phyloP scores from a whole-genome alignment of 352 stramenopile species.

The Thalassiosira pacifica region DNA sequence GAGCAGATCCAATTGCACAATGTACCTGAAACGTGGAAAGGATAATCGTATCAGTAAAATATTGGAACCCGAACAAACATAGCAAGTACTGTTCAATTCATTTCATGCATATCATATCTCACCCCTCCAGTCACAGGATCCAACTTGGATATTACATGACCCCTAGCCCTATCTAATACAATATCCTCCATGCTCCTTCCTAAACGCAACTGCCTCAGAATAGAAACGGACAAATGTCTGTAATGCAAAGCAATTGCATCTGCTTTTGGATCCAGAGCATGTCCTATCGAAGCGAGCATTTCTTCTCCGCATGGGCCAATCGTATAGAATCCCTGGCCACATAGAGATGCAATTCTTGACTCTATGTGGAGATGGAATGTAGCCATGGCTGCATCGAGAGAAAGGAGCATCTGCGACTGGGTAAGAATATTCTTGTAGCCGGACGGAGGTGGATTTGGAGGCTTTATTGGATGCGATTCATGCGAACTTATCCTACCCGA shows the following conservation, averaged over 20 bases:
- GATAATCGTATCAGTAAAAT: slow-evolving; percentile 2
- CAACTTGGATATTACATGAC: slow-evolving; percentile 79
- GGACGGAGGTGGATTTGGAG: slow-evolving; percentile 24
- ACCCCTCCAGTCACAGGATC: slow-evolving; percentile 87
- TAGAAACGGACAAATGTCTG: slow-evolving; percentile 80
- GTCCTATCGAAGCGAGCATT: slow-evolving; percentile 69
- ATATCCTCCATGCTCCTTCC: slow-evolving; percentile 74
- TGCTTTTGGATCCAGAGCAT: slow-evolving; percentile 56
- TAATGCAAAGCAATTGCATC: slow-evolving; percentile 88
- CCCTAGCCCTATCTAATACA: slow-evolving; percentile 84
- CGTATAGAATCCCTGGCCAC: slow-evolving; percentile 87
- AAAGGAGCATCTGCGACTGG: slow-evolving; percentile 44
- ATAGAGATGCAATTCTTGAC: slow-evolving; percentile 81
- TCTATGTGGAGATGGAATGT: slow-evolving; percentile 88
- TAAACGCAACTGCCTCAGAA: slow-evolving; percentile 74
- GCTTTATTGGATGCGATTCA: slow-evolving; percentile 3
- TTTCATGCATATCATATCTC: slow-evolving; percentile 2
- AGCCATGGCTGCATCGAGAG: slow-evolving; percentile 76
- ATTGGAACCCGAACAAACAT: too few relatives aligned
- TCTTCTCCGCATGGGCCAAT: slow-evolving; percentile 88
- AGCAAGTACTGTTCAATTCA: too few relatives aligned
- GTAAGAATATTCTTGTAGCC: slow-evolving; percentile 59
- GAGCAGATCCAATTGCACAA: slow-evolving; percentile 84
- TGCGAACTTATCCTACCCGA: slow-evolving; percentile 5
- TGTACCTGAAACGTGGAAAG: slow-evolving; percentile 67